Evolutionary conservation across 2,329 filamentous ascomycete species (phyloP), one percentile per base, ranked within the genome.

Genomic region (Lomentospora prolificans): DNA sequence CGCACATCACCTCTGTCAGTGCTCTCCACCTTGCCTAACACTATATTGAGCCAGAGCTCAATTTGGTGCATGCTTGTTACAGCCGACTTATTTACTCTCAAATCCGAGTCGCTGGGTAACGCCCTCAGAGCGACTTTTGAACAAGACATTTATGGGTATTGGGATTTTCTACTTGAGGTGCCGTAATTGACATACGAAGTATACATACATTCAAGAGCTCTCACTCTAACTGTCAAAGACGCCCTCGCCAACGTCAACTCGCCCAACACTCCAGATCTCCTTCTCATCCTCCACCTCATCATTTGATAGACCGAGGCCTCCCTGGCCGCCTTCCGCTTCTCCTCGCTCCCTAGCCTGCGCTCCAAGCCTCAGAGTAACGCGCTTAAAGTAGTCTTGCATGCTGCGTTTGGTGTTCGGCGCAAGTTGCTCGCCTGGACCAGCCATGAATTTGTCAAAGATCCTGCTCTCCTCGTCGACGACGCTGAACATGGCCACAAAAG

Each of bases 341-440:
- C 83, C 87, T 63, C 94, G 81, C 73, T 99, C 94, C 59, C 90
- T 81, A 1, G 89, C 90, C 69, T 97, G 94, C 17, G 76, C 81
- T n/a, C 88, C 92, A 19, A 97, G 73, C 62, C 91, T 82, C 64
- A 92, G 70, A 1, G 90, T 90, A 60, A 99, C 89, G 44, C 94
- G 79, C 78, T 96, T 96, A 75, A 97, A 97, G 73, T 99, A 99
- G 69, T 99, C 94, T 58, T 85, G 81, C 87, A 99, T 96, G 68
- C 86, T 90, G 62, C 92, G 81, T 78, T 95, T 94, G 17, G 84
- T 84, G 41, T 82, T 86, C 0, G 88, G 72, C 7, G 84, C 77
- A 58, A 96, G 70, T 17, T 52, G 27, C 3, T 82, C 80, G 4
- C 80, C 82, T 1, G 85, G 77, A 0, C 84, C 83, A 8, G 81